Base-by-base conservation (phyloP, 371 early-diverging fungal species). In the Mucor lusitanicus region DNA sequence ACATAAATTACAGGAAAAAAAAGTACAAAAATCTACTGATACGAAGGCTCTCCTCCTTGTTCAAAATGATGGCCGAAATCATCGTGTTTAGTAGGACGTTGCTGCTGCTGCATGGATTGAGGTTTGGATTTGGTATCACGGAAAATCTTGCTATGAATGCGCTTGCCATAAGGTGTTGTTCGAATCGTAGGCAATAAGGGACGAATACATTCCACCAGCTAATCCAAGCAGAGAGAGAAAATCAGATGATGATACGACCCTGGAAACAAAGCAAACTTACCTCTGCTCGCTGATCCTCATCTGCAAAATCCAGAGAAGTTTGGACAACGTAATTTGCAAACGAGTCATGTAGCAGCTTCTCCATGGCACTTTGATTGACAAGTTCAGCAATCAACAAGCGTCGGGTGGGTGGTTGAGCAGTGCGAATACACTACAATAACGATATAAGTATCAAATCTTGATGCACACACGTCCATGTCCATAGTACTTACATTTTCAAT, bases 301-400 rank as follows among this genome's bases (percentile, higher is more conserved):
- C 92, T n/a, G 94, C 91, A 75, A 86, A 93, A 69, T 96, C 97
- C 30, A 96, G 76, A 23, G 94, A 90, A 6, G 96, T 96, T 77
- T 96, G 96, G 21, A 96, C 88, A 0, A 96, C 96, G 72, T 95
- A 96, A 73, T 96, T 96, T 42, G 91, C 96, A 75, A 89, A 96
- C 8, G 93, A 93, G 69, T 96, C 96, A 23, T 91, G 86, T 37
- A 96, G 74, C 21, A 96, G 79, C 64, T 86, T 86, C 48, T 95
- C 93, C 54, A 95, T 82, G 12, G 77, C 79, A 0, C 80, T 77
- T 70, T 78, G 79, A 75, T 88, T 86, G 55, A 93, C 76, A 72
- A 96, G 73, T 69, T 92, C 94, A 28, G 85, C 86, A 55, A 96
- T 89, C 37, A 96, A 71, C 48, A 77, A 72, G 39, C 85, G 81